Base-by-base conservation (phyloP, 805 yeast genomes). In the Ogataea saltuana region DNA sequence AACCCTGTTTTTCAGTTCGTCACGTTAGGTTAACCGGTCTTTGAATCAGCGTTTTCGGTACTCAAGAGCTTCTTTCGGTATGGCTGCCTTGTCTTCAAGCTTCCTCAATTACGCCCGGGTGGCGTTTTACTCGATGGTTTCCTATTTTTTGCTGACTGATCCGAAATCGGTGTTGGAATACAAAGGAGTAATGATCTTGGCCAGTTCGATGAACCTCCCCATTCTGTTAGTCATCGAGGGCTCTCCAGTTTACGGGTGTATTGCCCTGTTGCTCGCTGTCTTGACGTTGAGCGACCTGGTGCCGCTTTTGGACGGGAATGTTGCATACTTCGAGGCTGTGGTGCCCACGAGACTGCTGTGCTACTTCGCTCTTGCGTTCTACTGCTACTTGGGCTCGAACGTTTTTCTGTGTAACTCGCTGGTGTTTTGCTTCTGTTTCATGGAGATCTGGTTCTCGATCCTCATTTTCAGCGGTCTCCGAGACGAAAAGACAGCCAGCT, bases 361-460 rank as follows among this genome's bases (percentile, higher is more conserved):
- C 7, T 75, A 68, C 53, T 83, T 85, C 51, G 53, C 59, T 0
- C 50, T 82, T 27, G 80, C 78, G 6, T 70, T 70, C 4, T 71
- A 70, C 49, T 62, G 81, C 19, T 80, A 78, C 54, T 41, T 74
- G 31, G 71, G 72, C 42, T 64, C 64, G n/a, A 60, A 66, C 33
- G 69, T 72, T 16, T 59, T 65, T 18, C 45, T 83, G n/a, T 78
- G 83, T 56, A 83, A 83, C 63, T 81, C 79, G 55, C 65, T 79
- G 34, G 76, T 82, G 3, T 82, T 85, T 49, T 65, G 74, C 4
- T 82, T 74, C 56, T 61, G 78, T 22, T 82, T 84, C 48, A 55
- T 76, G 49, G 93, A 85, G 60, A 72, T 83, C 23, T 85, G 90
- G 88, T 68, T 80, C 55, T 79, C 81, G 54, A 78, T 82, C 45